Base-by-base conservation (phyloP, 768 basidiomycete species). In the Glaciozyma antarctica region DNA sequence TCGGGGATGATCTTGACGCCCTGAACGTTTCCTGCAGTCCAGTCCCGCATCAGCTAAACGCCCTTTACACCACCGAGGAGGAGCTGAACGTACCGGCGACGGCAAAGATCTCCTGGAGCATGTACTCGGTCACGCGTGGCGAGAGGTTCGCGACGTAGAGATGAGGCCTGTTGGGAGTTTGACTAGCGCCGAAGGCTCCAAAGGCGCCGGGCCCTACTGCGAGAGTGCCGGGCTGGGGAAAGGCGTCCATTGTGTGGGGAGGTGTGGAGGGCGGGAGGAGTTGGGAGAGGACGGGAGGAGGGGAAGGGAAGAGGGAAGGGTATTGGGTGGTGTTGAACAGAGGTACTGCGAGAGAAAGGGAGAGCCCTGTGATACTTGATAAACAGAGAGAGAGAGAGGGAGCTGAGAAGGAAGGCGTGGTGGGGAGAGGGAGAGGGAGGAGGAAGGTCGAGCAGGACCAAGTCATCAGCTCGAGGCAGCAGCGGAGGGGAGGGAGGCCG, bases 1-100 rank as follows among this genome's bases (percentile, higher is more conserved):
- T 99, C 95, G 38, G 94, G 94, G 77, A 99, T 98, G 78, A 99
- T 98, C 85, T 99, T 99, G 78, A 97, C 94, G 77, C 93, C 89
- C 78, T 94, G 90, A 68, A 98, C 95, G 66, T 91, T 88, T 53
- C 94, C 95, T 64, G 75, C 7, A 34, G 24, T 9, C 9, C 9
- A 24, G 7, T 2, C n/a, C 3, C 38, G n/a, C 10, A 32, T 28
- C 24, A 24, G 48, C 32, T 62, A 19, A n/a, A 19, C n/a, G 3
- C 5, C 30, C 9, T 30, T 21, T 4, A 5, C 30, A 32, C 19
- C 16, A 21, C 26, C 21, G 22, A 26, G 28, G 16, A 24, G 32
- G 28, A 32, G 48, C 21, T 53, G 17, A 43, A 61, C 68, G 44
- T 10, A 67, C 70, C 70, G 24, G 78, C 77, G 48, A 77, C 75